Conservation (phyloP, 345 rosid species). For the Citrus trifoliata region DNA sequence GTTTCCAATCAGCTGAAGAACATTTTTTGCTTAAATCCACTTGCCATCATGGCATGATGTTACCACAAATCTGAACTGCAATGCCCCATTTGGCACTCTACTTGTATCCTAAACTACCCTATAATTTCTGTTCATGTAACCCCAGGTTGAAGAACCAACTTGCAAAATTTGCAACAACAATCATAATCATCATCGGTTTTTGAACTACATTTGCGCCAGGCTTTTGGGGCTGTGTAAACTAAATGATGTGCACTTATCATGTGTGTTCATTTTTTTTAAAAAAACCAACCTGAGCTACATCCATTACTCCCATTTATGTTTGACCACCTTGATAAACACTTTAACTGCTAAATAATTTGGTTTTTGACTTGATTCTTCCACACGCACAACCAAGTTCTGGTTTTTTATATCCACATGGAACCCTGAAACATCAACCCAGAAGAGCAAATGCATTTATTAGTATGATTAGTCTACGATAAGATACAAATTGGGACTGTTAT, state of each 20-base stretch:
- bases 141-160: conserved; percentile 75
- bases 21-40: conserved; percentile 65
- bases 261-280: neutral
- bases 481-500: conserved; percentile 24
- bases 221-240: neutral
- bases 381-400: conserved; percentile 68
- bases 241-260: too few species aligned
- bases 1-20: conserved; percentile 68
- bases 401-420: conserved; percentile 73
- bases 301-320: conserved; percentile 76
- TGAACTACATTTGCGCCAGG: neutral
- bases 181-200: neutral
- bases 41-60: conserved; percentile 86
- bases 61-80: conserved; percentile 75
- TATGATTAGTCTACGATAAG: neutral
- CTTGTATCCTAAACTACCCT: conserved; percentile 83
- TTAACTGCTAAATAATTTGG: conserved; percentile 71
- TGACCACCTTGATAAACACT: conserved; percentile 90
- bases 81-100: conserved; percentile 62
- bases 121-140: conserved; percentile 56
- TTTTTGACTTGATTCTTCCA: conserved; percentile 85
- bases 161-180: neutral
- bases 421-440: conserved; percentile 37
- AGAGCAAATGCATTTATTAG: neutral
- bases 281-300: conserved; percentile 63